Base-by-base conservation (phyloP, 805 yeast genomes). In the Lipomyces mesembrius region DNA sequence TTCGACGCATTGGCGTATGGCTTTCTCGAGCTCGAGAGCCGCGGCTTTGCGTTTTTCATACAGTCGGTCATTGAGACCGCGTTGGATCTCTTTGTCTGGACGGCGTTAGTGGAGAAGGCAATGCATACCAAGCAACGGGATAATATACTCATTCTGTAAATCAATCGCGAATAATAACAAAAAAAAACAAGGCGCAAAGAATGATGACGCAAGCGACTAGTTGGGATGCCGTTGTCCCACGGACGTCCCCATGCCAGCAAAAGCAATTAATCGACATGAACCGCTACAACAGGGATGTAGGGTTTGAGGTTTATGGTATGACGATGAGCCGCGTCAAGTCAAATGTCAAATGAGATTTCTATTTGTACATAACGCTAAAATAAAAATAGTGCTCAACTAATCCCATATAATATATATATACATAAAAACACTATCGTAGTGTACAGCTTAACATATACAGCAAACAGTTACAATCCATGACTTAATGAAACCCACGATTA, bases 31-130 rank as follows among this genome's bases (percentile, higher is more conserved):
- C 65, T 81, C 83, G 54, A 81, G 74, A 0, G 96, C 95, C 0
- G 94, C 91, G 0, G 88, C 83, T 75, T 90, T 89, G 57, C 96
- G 83, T 76, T 88, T 88, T 71, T 90, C 96, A 75, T 90, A 90
- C 27, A 90, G 82, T 58, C 92, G 83, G 75, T 90, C 95, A 68
- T 85, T 83, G 53, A 90, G 81, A 6, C 93, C 92, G 73, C 88
- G 85, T 61, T 84, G 84, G 56, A 89, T 84, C 34, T 86, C 83
- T 73, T 85, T 87, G 66, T 89, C 94, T 85, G 71, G 17, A 25
- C 34, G 55, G n/a, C n/a, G n/a, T 25, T 25, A 52, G 55, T 12
- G 3, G 55, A 52, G 17, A 52, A 25, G n/a, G 34, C 55, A 52
- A n/a, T 5, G 20, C 43, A 32, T 14, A 34, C 11, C 5, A 8